A percentile compares a stretch with the other conserved stretches of the same genome.
These are phyloP conservation scores for Selenicereus undatus DNA, from an alignment of 148 eudicot genomes.

Conservation along the genomic window DNA sequence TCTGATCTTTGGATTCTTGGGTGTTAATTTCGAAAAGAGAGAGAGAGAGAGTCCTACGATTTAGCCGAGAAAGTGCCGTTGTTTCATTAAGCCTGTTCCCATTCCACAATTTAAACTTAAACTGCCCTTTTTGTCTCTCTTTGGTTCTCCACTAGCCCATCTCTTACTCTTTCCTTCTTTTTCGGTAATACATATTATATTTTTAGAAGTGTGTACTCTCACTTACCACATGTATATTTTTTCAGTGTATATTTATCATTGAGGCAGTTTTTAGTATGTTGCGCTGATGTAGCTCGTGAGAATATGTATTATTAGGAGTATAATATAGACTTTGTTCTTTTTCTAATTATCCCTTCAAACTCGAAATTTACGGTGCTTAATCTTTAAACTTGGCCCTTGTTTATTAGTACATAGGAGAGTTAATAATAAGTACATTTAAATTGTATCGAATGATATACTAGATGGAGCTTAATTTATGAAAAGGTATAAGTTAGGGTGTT, in stretches of 20 bases:
- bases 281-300: too few species aligned
- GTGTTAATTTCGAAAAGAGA: constrained; percentile 18
- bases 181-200: too few species aligned
- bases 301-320: too few species aligned
- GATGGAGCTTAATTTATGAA: too few species aligned
- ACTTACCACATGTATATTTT: too few species aligned
- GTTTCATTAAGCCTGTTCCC: constrained; percentile 38
- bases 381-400: neutral
- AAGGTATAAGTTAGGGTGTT: too few species aligned
- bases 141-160: neutral
- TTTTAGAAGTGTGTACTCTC: too few species aligned
- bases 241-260: too few species aligned
- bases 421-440: too few species aligned
- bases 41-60: constrained; percentile 21
- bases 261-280: too few species aligned
- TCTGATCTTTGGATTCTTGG: constrained; percentile 21
- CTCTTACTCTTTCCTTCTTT: neutral
- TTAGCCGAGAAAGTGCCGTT: constrained; percentile 33
- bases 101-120: constrained; percentile 24
- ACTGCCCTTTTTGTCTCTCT: constrained; percentile 12
- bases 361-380: neutral
- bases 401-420: too few species aligned
- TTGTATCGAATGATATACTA: too few species aligned
- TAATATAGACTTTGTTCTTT: neutral
- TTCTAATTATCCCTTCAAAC: neutral